Conservation (phyloP, 2,329 filamentous ascomycete genomes). For the Colletotrichum sp. region DNA sequence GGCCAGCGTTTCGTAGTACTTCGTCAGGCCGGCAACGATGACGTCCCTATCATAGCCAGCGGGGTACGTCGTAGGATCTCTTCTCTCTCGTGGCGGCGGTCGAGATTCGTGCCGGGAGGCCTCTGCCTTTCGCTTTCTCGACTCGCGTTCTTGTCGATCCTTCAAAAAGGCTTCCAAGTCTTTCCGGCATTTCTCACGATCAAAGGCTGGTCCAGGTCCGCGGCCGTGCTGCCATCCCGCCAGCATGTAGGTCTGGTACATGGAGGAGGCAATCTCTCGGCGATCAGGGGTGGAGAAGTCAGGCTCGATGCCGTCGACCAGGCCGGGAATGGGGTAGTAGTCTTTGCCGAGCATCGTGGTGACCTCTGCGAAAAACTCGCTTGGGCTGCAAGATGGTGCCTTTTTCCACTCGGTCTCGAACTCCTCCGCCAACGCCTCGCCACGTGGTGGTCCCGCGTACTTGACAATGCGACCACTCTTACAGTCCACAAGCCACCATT, state of each 20-base stretch:
- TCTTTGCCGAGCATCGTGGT: background rate
- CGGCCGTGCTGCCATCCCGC: background rate
- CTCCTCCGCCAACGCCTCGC: background rate
- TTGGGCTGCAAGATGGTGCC: background rate
- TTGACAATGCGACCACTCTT: background rate
- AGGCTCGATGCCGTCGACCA: background rate
- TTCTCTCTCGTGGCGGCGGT: background rate
- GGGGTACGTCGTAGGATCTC: background rate
- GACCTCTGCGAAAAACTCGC: background rate
- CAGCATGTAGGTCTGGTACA: background rate
- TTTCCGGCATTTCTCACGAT: background rate
- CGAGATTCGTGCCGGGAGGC: background rate
- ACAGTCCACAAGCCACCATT: slow-evolving; percentile 6
- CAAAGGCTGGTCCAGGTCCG: background rate
- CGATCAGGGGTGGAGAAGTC: background rate
- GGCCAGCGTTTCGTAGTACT: background rate
- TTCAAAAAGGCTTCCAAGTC: background rate
- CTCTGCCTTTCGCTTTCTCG: background rate
- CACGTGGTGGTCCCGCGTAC: background rate
- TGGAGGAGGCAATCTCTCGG: background rate
- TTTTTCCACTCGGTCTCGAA: background rate
- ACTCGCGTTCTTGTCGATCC: background rate
- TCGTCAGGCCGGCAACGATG: background rate
- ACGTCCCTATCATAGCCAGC: background rate
- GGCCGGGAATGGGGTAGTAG: background rate